Evolutionary conservation across 306 rosid genomes (phyloP).

Genomic region (Malus sieversii): DNA sequence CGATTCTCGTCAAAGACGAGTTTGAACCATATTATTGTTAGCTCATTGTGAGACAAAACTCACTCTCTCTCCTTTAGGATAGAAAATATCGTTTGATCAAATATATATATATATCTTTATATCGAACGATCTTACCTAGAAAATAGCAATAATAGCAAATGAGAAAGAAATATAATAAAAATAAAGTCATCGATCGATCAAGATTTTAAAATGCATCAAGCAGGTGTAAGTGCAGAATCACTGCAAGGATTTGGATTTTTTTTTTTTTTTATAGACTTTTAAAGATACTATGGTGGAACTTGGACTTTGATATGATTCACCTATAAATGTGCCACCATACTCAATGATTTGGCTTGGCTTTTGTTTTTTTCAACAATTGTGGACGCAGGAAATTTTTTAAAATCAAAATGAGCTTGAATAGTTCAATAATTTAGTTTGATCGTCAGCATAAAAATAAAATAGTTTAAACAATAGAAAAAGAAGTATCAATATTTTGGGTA

Average conservation of each 20-base stretch:
- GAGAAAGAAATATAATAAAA: neutral
- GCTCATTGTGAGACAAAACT: no score
- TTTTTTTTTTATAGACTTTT: no score
- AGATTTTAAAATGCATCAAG: neutral
- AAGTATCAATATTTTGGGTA: neutral
- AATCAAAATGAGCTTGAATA: neutral
- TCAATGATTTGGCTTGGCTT: neutral
- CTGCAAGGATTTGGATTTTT: neutral
- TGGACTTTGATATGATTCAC: neutral
- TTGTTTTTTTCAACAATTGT: neutral
- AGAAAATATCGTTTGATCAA: no score
- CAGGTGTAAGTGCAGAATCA: neutral
- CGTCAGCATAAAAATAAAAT: neutral
- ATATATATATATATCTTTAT: no score
- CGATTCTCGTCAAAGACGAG: fast-evolving
- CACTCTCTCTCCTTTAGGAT: no score
- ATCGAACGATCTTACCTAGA: neutral
- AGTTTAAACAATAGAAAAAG: neutral
- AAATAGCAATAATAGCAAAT: neutral
- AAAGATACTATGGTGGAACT: no score
- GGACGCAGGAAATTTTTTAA: neutral
- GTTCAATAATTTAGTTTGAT: neutral
- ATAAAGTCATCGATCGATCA: neutral
- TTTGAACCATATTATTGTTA: no score
- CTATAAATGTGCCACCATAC: neutral